Base-by-base conservation (phyloP, 202 grass and related monocot genomes). In the Setaria italica region DNA sequence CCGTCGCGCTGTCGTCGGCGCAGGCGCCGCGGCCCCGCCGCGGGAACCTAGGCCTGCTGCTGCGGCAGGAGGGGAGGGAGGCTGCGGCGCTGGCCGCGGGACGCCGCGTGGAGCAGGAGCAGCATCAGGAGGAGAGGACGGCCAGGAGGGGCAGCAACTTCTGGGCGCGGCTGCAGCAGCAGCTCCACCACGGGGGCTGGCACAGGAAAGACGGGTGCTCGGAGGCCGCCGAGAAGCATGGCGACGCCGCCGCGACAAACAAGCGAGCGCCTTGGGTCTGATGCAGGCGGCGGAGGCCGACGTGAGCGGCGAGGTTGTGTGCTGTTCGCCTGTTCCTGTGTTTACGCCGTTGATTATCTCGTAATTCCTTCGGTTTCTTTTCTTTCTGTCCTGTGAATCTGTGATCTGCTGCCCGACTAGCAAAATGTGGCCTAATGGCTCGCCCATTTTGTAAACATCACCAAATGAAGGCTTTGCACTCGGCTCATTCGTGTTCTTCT, bases 131-230 rank as follows among this genome's bases (percentile, higher is more conserved):
- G 78, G 19, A 46, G 39, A 74, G 35, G 77, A 48, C 57, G 69
- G 54, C 45, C 37, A 90, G 71, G 74, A 46, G 55, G 42, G 42
- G 33, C 69, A 67, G 19, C 74, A 83, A 63, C 74, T 93, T 93
- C 83, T 93, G 88, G 88, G 50, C 82, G 13, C 82, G 86, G 85
- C 76, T 90, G 67, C 88, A 90, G 85, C 77, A 73, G 69, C 85
- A 85, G 85, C 86, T 82, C 21, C 73, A 88, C 34, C 57, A 57
- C 62, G 73, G 78, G 10, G 54, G 74, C 34, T 39, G 85, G 88
- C 62, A 80, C 81, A 50, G 79, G 59, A 85, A 62, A 33, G 88
- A 88, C 35, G 82, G 85, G 2, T 90, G 88, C 79, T 83, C 85
- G 33, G 82, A 55, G 43, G 51, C 70, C 58, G 60, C 20, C 20